Conservation (phyloP, 768 basidiomycete species). For the Amanita molliuscula region DNA sequence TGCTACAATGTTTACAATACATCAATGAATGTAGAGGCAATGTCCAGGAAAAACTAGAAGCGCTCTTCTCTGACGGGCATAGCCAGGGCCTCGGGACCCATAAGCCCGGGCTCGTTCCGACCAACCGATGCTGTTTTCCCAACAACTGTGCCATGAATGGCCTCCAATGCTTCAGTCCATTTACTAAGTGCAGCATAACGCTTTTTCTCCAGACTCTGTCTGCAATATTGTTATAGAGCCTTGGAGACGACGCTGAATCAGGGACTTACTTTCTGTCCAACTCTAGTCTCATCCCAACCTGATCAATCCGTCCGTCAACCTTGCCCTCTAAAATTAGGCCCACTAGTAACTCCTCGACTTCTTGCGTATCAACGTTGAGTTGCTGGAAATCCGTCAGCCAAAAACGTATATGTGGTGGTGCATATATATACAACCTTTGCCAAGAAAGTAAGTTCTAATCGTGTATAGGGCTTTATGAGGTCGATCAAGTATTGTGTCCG, state of each 20-base stretch:
- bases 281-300: conserved; percentile 88
- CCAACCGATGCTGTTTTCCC: conserved; percentile 49
- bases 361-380: conserved; percentile 85
- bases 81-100: conserved; percentile 21
- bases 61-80: conserved; percentile 18
- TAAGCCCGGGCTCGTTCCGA: conserved; percentile 25
- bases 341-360: conserved; percentile 91
- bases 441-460: conserved; percentile 87
- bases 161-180: conserved; percentile 77
- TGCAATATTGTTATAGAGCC: conserved; percentile 16
- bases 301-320: conserved; percentile 94
- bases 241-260: conserved; percentile 1
- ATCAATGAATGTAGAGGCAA: background rate
- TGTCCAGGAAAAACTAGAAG: conserved; percentile 15
- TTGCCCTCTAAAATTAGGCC: conserved; percentile 94
- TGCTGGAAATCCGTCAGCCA: conserved; percentile 42
- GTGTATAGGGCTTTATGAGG: conserved; percentile 94
- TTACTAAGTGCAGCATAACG: conserved; percentile 72
- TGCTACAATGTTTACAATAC: background rate
- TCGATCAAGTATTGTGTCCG: conserved; percentile 97
- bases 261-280: conserved; percentile 68
- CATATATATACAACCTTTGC: conserved; percentile 52
- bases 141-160: conserved; percentile 67
- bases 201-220: conserved; percentile 81
- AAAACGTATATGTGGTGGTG: background rate